Evolutionary conservation across 1,284 basidiomycete genomes (phyloP).

Genomic region (Veloboletus limbatus): DNA sequence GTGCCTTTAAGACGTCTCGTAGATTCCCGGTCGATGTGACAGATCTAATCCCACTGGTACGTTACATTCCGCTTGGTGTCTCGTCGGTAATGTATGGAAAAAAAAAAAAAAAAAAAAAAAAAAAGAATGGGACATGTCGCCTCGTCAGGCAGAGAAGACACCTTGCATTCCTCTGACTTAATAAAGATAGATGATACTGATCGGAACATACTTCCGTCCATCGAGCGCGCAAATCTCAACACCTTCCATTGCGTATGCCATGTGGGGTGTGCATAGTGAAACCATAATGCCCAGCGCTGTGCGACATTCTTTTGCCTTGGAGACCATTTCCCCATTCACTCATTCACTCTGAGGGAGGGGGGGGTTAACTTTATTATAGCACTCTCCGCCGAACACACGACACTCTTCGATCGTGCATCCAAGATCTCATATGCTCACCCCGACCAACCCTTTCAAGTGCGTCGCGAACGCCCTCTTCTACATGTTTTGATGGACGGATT

Average conservation of each 20-base stretch:
- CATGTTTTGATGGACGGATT: neutral
- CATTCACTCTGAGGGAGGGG: neutral
- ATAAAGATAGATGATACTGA: constrained; percentile 19
- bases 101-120: no score
- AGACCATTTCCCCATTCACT: neutral
- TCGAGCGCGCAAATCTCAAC: constrained; percentile 18
- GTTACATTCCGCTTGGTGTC: constrained; percentile 4
- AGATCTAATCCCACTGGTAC: constrained; percentile 2
- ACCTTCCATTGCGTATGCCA: constrained; percentile 1
- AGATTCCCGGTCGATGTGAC: constrained; percentile 21
- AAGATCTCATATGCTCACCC: neutral
- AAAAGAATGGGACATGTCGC: no score
- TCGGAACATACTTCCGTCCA: constrained; percentile 3
- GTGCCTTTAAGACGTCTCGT: constrained; percentile 11
- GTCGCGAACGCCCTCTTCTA: constrained; percentile 1
- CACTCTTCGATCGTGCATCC: neutral
- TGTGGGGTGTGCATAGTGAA: constrained; percentile 2
- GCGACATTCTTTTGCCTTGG: constrained; percentile 2
- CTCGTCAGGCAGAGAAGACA: neutral
- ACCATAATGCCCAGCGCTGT: no score
- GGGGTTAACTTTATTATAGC: no score
- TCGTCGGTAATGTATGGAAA: no score
- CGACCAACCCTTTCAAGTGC: constrained; percentile 3
- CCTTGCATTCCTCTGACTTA: constrained; percentile 3
- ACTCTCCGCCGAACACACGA: neutral